Percentiles rank a stretch among this genome's conserved stretches.
Evolutionary conservation across 1,284 basidiomycete genomes (phyloP).

Genomic region (Stygiomarasmius scandens): DNA sequence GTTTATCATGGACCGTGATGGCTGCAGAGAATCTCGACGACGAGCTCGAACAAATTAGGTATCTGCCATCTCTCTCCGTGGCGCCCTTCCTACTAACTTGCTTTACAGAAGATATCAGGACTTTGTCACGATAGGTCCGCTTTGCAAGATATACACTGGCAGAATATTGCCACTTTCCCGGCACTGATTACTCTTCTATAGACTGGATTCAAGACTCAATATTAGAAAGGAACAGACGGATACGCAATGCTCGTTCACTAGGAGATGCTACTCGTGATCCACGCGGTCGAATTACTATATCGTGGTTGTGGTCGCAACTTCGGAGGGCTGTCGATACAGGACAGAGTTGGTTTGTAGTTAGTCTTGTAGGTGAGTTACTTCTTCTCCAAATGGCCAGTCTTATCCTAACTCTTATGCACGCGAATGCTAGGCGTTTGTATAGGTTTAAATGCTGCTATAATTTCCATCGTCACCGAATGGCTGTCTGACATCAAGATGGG

Average conservation of each 20-base stretch:
- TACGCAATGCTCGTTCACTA: slow-evolving; percentile 57
- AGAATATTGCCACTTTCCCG: neutral
- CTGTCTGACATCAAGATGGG: slow-evolving; percentile 97
- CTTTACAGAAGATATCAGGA: slow-evolving; percentile 75
- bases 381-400: neutral
- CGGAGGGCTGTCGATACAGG: slow-evolving; percentile 63
- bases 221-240: slow-evolving; percentile 78
- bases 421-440: slow-evolving; percentile 77
- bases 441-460: slow-evolving; percentile 91
- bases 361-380: slow-evolving; percentile 76
- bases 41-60: slow-evolving; percentile 45
- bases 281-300: slow-evolving; percentile 50
- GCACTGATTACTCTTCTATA: slow-evolving; percentile 20
- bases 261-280: slow-evolving; percentile 53
- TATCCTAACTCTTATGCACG: neutral
- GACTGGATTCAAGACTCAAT: slow-evolving; percentile 97
- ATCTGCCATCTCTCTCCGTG: slow-evolving; percentile 13
- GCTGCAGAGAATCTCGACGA: slow-evolving; percentile 21
- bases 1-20: neutral
- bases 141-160: neutral
- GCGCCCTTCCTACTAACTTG: neutral
- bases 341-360: slow-evolving; percentile 81
- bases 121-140: slow-evolving; percentile 68
- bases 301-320: slow-evolving; percentile 68
- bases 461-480: slow-evolving; percentile 98